Percentiles rank a stretch among this genome's conserved stretches.
Conservation (phyloP, 768 basidiomycete species). For the Rhodotorula taiwanensis region DNA sequence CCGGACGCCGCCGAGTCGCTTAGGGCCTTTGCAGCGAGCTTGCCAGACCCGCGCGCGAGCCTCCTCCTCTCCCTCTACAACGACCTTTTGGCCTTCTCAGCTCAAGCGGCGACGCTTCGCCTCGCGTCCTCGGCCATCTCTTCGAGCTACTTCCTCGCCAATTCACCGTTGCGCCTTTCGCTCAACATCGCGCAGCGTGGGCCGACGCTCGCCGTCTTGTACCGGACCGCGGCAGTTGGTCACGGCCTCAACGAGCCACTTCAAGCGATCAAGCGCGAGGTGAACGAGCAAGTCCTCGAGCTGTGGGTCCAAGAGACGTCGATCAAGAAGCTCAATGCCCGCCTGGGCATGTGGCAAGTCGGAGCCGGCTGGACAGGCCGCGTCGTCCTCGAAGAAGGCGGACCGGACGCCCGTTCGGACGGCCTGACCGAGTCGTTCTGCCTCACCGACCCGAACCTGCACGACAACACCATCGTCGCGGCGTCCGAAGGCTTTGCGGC, state of each 20-base stretch:
- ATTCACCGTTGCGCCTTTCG: conserved; percentile 13
- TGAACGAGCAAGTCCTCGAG: conserved; percentile 9
- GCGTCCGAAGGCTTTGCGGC: conserved; percentile 17
- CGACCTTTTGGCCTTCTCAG: conserved; percentile 26
- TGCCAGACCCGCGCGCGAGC: neutral
- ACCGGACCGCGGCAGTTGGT: neutral
- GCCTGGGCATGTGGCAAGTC: conserved; percentile 4
- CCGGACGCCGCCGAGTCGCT: conserved; percentile 1
- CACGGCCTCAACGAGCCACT: neutral
- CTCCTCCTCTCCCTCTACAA: conserved; percentile 16
- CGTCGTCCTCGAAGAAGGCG: neutral
- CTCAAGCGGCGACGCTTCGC: conserved; percentile 10
- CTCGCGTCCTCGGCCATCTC: conserved; percentile 10
- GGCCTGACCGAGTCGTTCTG: conserved; percentile 23
- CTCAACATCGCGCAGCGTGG: conserved; percentile 28
- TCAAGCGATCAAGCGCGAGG: conserved; percentile 7
- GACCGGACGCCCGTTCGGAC: neutral
- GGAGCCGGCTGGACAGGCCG: neutral
- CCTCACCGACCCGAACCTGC: conserved; percentile 6
- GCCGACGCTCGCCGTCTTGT: conserved; percentile 14
- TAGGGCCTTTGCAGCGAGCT: conserved; percentile 6
- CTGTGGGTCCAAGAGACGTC: conserved; percentile 14
- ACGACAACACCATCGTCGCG: conserved; percentile 27
- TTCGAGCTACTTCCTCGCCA: conserved; percentile 18
- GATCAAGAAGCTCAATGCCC: conserved; percentile 8